Conservation (phyloP, 164 flowering plant genomes). For the Vitis labrusca region DNA sequence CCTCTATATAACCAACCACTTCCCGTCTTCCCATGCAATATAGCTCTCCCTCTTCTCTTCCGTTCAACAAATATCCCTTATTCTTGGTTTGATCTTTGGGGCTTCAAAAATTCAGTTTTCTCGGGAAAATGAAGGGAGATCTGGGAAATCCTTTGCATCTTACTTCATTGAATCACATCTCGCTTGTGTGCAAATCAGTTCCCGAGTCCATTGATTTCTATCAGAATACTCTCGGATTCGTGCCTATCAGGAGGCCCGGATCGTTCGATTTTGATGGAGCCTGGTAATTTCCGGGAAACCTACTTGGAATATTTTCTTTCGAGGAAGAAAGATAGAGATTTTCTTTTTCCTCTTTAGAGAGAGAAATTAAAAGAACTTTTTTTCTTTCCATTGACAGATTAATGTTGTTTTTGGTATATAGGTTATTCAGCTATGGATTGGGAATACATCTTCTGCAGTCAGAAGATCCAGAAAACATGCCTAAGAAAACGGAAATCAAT, state of each 20-base stretch:
- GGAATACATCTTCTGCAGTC: constrained; percentile 78
- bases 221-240: constrained; percentile 64
- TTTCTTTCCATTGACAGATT: not conserved
- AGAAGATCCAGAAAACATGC: constrained; percentile 52
- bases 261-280: constrained; percentile 86
- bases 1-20: no score
- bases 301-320: no score
- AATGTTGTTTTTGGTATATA: constrained; percentile 9
- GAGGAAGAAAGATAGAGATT: not conserved
- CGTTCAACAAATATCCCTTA: not conserved
- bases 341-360: not conserved
- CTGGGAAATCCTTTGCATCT: constrained; percentile 49
- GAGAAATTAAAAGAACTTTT: not conserved
- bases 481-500: constrained; percentile 52
- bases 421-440: constrained; percentile 71
- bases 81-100: not conserved
- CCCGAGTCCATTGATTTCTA: constrained; percentile 65
- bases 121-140: constrained; percentile 32
- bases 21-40: no score
- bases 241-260: constrained; percentile 72
- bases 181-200: constrained; percentile 62
- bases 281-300: constrained; percentile 38
- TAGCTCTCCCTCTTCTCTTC: not conserved
- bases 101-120: not conserved
- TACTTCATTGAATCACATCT: constrained; percentile 76